Conservation (phyloP, 768 basidiomycete species). For the Phlegmacium glaucopus region DNA sequence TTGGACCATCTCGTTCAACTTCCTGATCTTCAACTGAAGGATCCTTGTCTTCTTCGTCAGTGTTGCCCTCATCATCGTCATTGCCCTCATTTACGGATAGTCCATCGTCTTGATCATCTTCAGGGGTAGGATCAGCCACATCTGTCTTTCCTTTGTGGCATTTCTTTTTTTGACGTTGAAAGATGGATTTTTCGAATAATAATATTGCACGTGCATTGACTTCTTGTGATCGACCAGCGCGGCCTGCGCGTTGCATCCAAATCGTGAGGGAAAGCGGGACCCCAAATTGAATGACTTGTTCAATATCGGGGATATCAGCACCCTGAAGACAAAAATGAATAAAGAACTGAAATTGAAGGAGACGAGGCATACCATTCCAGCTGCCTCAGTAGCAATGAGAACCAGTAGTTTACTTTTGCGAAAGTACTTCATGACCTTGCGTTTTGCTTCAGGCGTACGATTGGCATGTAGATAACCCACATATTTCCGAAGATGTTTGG, state of each 20-base stretch:
- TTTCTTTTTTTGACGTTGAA: slow-evolving; percentile 17
- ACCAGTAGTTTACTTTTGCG: slow-evolving; percentile 18
- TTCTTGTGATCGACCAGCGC: slow-evolving; percentile 18
- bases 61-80: slow-evolving; percentile 19
- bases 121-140: not conserved
- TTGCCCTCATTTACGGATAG: not conserved
- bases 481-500: slow-evolving; percentile 5
- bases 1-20: slow-evolving; percentile 2
- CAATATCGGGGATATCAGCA: slow-evolving; percentile 33
- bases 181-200: slow-evolving; percentile 25
- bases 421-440: slow-evolving; percentile 22
- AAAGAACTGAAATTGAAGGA: not conserved
- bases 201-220: slow-evolving; percentile 25
- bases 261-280: slow-evolving; percentile 27
- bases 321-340: slow-evolving; percentile 16
- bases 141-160: slow-evolving; percentile 9
- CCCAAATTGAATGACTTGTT: slow-evolving; percentile 32
- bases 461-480: slow-evolving; percentile 24
- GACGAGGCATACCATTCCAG: slow-evolving; percentile 35
- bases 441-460: slow-evolving; percentile 15
- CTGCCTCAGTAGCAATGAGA: slow-evolving; percentile 31
- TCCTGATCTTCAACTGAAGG: no score
- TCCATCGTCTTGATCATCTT: not conserved
- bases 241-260: slow-evolving; percentile 30
- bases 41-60: slow-evolving; percentile 21